Base-by-base conservation (phyloP, 139 green algal species). In the Edaphochlamys debaryana region DNA sequence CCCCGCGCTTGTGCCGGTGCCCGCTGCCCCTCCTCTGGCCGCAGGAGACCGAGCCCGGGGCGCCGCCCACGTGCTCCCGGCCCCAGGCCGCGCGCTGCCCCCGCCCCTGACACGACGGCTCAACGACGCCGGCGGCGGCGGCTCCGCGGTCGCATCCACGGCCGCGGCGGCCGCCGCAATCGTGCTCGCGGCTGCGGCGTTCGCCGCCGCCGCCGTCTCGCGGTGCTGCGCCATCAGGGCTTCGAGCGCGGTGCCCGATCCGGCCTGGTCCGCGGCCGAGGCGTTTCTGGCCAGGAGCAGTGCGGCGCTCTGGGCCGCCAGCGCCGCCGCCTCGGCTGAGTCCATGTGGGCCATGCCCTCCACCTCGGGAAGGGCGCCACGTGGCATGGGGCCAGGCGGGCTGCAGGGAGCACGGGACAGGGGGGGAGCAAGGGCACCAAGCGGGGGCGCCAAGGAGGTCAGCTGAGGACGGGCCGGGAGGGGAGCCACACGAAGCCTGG, bases 221-320 rank as follows among this genome's bases (percentile, higher is more conserved):
- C 40, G 34, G 75, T 81, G 40, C 75, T 71, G 54, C 75, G 60
- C 71, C 11, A 82, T 9, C 42, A 82, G 63, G n/a, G 45, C 42
- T 42, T 82, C 76, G 34, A 82, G 63, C 32, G 76, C 76, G 27
- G 63, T 74, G 42, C n/a, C 32, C n/a, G n/a, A n/a, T n/a, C n/a
- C n/a, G n/a, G n/a, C n/a, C n/a, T n/a, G 32, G 76, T 62, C 23
- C 66, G 29, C 19, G 63, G 63, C 58, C 62, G 22, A 3, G 32
- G 41, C 2, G 38, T 42, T 4, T n/a, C n/a, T n/a, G n/a, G 22
- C 76, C 45, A 74, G 1, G 42, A 72, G 42, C 62, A 82, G 45
- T 13, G 64, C 29, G 37, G 3, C n/a, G 3, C n/a, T 30, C 64
- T 29, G 63, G 22, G 27, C n/a, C 29, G 42, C 25, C 38, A 64